Evolutionary conservation across 2,329 filamentous ascomycete genomes (phyloP), one percentile per base, ranked within the genome.

Genomic region (Phaeosphaeria sp.): DNA sequence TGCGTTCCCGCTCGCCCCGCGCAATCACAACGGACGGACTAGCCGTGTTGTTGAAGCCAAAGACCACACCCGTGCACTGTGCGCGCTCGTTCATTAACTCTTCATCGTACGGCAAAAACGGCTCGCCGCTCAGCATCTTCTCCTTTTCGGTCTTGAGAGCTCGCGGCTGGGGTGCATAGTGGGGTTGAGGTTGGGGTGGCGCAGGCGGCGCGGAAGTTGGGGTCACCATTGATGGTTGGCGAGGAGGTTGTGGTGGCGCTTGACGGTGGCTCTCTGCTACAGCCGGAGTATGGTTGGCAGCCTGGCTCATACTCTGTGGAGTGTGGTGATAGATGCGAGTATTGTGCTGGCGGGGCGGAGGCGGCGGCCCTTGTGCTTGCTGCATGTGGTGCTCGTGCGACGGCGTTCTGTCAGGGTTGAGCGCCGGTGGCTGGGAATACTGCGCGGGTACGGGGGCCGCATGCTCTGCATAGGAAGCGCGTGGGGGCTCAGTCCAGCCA

Each of bases 11-110:
- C 74, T 94, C 90, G 24, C 86, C 82, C 6, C 84, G 80, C 13
- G 78, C 75, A 25, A 93, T 86, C 4, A 89, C 90, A 40, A 88
- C 86, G 53, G 87, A 86, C 1, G 91, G 89, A 66, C 92, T 92
- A 27, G 87, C 89, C 18, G 91, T 89, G 74, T 90, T 92, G 78
- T 97, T 97, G 80, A 95, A 97, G 50, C 89, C 84, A 85, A 90
- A 93, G 67, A 94, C 88, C 4, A 92, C 92, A 13, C 87, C 85
- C 61, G 88, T 90, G 79, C 94, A 98, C 53, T 89, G 86, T 72
- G 95, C 89, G n/a, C 94, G 89, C 69, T 97, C 93, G 20, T 91
- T 84, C 15, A 91, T 85, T 5, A 99, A 84, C 68, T 92, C 89
- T 59, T 88, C 86, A 72, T 92, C 88, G 62, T 90, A 93, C 6